Evolutionary conservation across 208 protist species (phyloP).

Genomic region (Leishmania tropica): DNA sequence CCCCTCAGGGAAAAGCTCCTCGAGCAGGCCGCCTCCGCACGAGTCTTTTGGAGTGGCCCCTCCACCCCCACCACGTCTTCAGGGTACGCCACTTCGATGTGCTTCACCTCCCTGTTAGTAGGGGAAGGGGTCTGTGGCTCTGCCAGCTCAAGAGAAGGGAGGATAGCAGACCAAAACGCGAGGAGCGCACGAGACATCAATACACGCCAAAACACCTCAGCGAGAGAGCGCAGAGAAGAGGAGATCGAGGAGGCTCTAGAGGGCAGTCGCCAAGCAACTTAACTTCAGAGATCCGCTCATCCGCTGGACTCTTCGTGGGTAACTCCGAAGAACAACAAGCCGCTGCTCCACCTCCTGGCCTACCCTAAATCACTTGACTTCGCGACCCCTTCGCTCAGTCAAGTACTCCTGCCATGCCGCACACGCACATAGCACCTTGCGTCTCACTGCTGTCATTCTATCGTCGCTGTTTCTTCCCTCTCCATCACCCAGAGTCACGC

Average conservation of each 20-base stretch:
- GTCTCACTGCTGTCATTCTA: neutral
- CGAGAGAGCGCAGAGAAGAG: neutral
- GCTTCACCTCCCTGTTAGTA: no score
- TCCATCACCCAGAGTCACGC: neutral
- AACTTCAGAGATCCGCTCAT: neutral
- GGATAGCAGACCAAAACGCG: neutral
- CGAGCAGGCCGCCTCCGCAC: no score
- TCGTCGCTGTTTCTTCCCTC: conserved; percentile 3
- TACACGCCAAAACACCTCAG: neutral
- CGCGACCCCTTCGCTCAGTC: neutral
- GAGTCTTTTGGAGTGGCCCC: no score
- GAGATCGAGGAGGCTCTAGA: neutral
- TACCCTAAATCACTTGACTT: neutral
- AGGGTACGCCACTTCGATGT: no score
- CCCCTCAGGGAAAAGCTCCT: no score
- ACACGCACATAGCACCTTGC: neutral
- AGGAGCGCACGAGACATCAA: neutral
- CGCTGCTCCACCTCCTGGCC: neutral
- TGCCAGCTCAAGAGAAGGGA: neutral
- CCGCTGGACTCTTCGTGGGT: neutral
- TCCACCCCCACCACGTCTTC: no score
- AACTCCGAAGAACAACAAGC: neutral
- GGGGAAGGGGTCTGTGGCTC: no score
- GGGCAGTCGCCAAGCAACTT: neutral
- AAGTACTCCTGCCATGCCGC: neutral